Percentiles rank a stretch among this genome's conserved stretches.
These are phyloP conservation scores for Heliocybe sulcata DNA, from an alignment of 1,284 basidiomycete species.

Conservation along the genomic window DNA sequence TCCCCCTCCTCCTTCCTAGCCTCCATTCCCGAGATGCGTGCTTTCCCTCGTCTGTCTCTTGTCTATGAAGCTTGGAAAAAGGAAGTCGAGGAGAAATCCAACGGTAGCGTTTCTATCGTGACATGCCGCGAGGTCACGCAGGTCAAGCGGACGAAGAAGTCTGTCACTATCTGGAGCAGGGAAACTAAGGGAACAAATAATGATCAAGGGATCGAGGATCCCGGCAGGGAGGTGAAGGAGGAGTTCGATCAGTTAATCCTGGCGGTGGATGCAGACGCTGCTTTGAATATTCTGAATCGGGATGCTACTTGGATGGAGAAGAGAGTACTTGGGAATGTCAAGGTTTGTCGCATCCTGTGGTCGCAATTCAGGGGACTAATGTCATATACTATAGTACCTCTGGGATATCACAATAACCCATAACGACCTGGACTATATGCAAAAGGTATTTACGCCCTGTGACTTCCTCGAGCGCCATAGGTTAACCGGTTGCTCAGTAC, in stretches of 20 bases:
- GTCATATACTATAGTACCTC: slow-evolving; percentile 25
- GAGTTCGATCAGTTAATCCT: slow-evolving; percentile 60
- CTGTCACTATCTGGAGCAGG: slow-evolving; percentile 19
- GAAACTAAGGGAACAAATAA: slow-evolving; percentile 17
- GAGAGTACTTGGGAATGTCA: slow-evolving; percentile 51
- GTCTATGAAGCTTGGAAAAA: slow-evolving; percentile 41
- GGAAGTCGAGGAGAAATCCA: slow-evolving; percentile 24
- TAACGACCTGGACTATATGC: slow-evolving; percentile 47
- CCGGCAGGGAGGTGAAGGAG: slow-evolving; percentile 27
- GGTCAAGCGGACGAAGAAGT: slow-evolving; percentile 10
- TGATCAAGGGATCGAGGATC: slow-evolving; percentile 16
- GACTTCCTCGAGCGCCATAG: too few species aligned
- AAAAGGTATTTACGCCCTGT: slow-evolving; percentile 26
- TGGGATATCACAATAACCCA: slow-evolving; percentile 57
- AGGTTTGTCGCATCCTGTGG: not conserved
- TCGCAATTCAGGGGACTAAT: not conserved
- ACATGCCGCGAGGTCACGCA: slow-evolving; percentile 33
- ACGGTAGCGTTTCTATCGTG: slow-evolving; percentile 35
- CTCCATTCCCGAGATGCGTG: slow-evolving; percentile 29
- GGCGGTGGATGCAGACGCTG: slow-evolving; percentile 51
- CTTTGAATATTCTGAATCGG: slow-evolving; percentile 45
- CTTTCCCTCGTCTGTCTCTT: slow-evolving; percentile 35
- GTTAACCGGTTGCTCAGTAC: slow-evolving; percentile 23
- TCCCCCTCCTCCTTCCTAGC: slow-evolving; percentile 26
- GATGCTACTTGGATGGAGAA: slow-evolving; percentile 50